phyloP scores from a whole-genome alignment of 768 basidiomycete genomes.

The Tylopilus cervinicoccineus region DNA sequence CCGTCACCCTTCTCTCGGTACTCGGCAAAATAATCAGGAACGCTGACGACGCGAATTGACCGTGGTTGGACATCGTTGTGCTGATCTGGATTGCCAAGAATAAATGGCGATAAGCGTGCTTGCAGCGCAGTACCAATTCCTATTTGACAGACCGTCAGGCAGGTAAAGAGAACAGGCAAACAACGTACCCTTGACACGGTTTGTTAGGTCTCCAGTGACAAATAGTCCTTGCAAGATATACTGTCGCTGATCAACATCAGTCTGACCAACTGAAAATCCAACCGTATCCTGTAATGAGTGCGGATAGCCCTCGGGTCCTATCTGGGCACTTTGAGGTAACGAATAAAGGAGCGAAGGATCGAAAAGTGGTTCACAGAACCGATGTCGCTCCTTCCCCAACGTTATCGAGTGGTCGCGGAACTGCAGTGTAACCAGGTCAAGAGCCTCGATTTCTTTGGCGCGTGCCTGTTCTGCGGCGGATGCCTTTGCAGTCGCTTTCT shows the following conservation, averaged over 20 bases:
- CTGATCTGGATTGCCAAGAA: conserved; percentile 57
- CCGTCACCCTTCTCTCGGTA: conserved; percentile 84
- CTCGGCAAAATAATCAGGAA: conserved; percentile 91
- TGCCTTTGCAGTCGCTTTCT: conserved; percentile 65
- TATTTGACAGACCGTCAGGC: conserved; percentile 23
- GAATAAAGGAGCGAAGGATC: conserved; percentile 57
- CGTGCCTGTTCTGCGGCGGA: conserved; percentile 78
- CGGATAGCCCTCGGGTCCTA: conserved; percentile 14
- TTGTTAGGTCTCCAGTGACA: conserved; percentile 75
- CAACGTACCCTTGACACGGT: conserved; percentile 62
- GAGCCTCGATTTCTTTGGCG: conserved; percentile 75
- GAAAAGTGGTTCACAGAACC: conserved; percentile 89
- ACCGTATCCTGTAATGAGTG: conserved; percentile 65
- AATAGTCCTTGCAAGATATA: conserved; percentile 77
- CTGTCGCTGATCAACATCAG: conserved; percentile 63
- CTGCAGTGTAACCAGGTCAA: conserved; percentile 75
- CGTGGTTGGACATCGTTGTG: conserved; percentile 72
- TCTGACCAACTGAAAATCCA: conserved; percentile 54
- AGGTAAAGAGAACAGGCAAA: neutral
- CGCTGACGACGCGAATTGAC: conserved; percentile 52
- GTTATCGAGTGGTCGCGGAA: conserved; percentile 71
- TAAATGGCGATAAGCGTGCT: conserved; percentile 62
- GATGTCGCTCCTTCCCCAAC: conserved; percentile 83
- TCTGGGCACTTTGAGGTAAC: conserved; percentile 27
- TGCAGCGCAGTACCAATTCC: conserved; percentile 68